Percentiles rank a stretch among this genome's conserved stretches.
Evolutionary conservation across 768 basidiomycete species (phyloP).

Genomic region (Lactifluus rugatus): DNA sequence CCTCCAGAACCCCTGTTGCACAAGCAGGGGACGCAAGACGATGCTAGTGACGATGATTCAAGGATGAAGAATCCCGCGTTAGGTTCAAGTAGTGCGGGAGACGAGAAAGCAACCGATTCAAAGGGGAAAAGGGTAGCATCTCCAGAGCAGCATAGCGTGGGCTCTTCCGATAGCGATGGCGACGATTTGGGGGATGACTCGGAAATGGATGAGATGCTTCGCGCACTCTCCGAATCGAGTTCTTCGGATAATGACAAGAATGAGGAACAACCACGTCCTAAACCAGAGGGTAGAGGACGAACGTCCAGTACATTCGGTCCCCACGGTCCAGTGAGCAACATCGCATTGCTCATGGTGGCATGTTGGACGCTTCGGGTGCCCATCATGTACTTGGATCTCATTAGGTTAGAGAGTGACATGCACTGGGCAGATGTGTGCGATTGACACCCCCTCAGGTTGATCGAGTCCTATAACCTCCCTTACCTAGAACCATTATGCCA

Average conservation of each 20-base stretch:
- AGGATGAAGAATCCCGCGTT: slow-evolving; percentile 18
- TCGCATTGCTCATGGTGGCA: slow-evolving; percentile 63
- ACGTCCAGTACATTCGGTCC: slow-evolving; percentile 22
- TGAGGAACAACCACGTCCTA: slow-evolving; percentile 9
- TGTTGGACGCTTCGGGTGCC: slow-evolving; percentile 79
- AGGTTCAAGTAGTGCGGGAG: slow-evolving; percentile 9
- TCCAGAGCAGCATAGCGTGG: neutral
- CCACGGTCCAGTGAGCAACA: slow-evolving; percentile 37
- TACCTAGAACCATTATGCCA: slow-evolving; percentile 64
- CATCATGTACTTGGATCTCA: slow-evolving; percentile 63
- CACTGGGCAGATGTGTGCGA: neutral
- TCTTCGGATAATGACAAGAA: slow-evolving; percentile 25
- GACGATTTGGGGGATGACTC: slow-evolving; percentile 29
- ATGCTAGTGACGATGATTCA: slow-evolving; percentile 1
- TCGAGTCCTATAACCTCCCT: slow-evolving; percentile 68
- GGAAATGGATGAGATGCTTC: slow-evolving; percentile 33
- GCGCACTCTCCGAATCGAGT: slow-evolving; percentile 30
- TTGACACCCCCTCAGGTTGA: slow-evolving; percentile 38
- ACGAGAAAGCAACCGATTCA: slow-evolving; percentile 5
- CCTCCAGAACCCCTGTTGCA: slow-evolving; percentile 50
- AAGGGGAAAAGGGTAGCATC: neutral
- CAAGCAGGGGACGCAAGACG: slow-evolving; percentile 28
- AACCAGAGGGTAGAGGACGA: slow-evolving; percentile 7
- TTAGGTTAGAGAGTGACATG: slow-evolving; percentile 35
- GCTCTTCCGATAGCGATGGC: slow-evolving; percentile 23